Evolutionary conservation across 2,329 filamentous ascomycete species (phyloP).

Genomic region (Emergomyces africanus): DNA sequence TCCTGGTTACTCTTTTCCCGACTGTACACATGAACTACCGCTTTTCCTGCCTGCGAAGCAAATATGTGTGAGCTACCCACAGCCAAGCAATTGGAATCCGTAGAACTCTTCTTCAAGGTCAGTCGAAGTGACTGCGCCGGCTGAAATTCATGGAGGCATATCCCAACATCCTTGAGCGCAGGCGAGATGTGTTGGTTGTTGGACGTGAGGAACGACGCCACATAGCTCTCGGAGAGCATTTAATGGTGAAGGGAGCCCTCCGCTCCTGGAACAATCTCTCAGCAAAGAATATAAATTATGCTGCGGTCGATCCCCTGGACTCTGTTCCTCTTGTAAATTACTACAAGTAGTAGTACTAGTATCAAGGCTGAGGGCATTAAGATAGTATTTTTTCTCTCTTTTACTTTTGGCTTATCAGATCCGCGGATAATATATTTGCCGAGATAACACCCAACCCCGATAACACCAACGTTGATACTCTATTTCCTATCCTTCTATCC

Average conservation of each 20-base stretch:
- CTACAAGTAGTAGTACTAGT: too few relatives aligned
- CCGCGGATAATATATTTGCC: neutral
- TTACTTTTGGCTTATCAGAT: neutral
- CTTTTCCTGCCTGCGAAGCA: constrained; percentile 81
- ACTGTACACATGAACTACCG: constrained; percentile 85
- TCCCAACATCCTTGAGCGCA: constrained; percentile 62
- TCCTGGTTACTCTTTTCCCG: constrained; percentile 76
- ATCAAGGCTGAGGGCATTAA: too few relatives aligned
- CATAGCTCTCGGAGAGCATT: constrained; percentile 38
- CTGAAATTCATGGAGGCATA: constrained; percentile 73
- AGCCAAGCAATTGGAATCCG: constrained; percentile 65
- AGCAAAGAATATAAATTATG: neutral
- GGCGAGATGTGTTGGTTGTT: constrained; percentile 27
- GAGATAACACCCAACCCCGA: neutral
- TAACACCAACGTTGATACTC: too few relatives aligned
- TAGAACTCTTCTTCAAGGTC: constrained; percentile 84
- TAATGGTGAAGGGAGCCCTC: constrained; percentile 11
- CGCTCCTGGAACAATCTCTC: neutral
- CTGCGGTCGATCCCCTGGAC: neutral
- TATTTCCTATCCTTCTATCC: too few relatives aligned
- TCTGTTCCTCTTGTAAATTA: neutral
- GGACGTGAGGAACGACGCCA: constrained; percentile 32
- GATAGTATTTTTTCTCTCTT: too few relatives aligned
- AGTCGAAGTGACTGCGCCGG: constrained; percentile 62
- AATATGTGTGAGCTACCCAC: constrained; percentile 75